Evolutionary conservation across 495 filamentous ascomycete genomes (phyloP).

Genomic region (Xylaria flabelliformis): DNA sequence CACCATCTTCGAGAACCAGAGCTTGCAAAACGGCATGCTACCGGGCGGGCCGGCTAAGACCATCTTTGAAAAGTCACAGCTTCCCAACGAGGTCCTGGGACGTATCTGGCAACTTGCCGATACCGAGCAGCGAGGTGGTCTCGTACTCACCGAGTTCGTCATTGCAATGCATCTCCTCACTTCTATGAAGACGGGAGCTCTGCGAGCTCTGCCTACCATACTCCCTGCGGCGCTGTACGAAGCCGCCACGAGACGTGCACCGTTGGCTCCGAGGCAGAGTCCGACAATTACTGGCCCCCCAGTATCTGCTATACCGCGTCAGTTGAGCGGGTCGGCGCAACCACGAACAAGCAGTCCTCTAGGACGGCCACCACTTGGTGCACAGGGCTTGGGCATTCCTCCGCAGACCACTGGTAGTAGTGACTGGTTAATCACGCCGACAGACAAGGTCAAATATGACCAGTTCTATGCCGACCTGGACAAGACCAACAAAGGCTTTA

Average conservation of each 20-base stretch:
- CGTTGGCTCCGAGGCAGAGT: constrained; percentile 47
- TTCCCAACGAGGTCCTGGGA: constrained; percentile 89
- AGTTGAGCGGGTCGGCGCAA: constrained; percentile 54
- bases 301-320: constrained; percentile 53
- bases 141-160: constrained; percentile 92
- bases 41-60: constrained; percentile 88
- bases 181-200: constrained; percentile 81
- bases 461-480: constrained; percentile 82
- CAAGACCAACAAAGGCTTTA: constrained; percentile 75
- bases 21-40: constrained; percentile 78
- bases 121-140: constrained; percentile 85
- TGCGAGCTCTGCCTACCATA: constrained; percentile 79
- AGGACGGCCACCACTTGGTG: constrained; percentile 61
- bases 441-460: constrained; percentile 88
- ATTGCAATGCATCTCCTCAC: constrained; percentile 97
- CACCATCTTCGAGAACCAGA: constrained; percentile 85
- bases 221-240: constrained; percentile 90
- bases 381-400: constrained; percentile 38
- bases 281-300: constrained; percentile 43
- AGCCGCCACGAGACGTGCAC: constrained; percentile 77
- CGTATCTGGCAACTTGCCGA: constrained; percentile 95
- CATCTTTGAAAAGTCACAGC: constrained; percentile 90
- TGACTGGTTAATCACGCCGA: constrained; percentile 81
- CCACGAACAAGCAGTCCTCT: constrained; percentile 74
- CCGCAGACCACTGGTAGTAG: constrained; percentile 67